A percentile compares a stretch with the other conserved stretches of the same genome.
Evolutionary conservation across 2,329 filamentous ascomycete species (phyloP).

Genomic region (Ophiostoma tasmaniense): DNA sequence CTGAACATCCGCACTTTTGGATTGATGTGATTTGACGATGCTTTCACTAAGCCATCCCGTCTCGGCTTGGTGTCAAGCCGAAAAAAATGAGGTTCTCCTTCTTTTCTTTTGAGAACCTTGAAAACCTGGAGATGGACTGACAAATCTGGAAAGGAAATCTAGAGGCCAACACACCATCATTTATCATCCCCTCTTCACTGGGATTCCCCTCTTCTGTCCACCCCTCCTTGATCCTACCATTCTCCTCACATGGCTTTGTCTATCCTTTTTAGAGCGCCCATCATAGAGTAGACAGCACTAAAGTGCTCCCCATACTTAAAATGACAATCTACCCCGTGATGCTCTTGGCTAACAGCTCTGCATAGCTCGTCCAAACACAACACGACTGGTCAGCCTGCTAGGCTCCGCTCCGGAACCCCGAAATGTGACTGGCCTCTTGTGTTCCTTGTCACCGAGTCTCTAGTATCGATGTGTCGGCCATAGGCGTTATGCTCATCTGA

Average conservation of each 20-base stretch:
- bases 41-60: too few relatives aligned
- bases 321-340: neutral
- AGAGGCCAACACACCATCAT: neutral
- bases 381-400: neutral
- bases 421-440: neutral
- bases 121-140: neutral
- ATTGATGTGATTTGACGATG: neutral
- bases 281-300: too few relatives aligned
- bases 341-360: neutral
- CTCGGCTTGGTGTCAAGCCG: too few relatives aligned
- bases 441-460: slow-evolving; percentile 15
- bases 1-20: too few relatives aligned
- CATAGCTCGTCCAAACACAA: neutral
- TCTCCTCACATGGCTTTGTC: neutral
- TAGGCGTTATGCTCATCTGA: neutral
- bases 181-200: neutral
- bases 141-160: neutral
- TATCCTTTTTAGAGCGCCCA: too few relatives aligned
- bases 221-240: neutral
- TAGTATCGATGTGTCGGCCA: neutral
- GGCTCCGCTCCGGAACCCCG: slow-evolving; percentile 12
- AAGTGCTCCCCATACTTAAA: neutral
- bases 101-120: too few relatives aligned
- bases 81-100: too few relatives aligned
- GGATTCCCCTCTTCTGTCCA: neutral